Evolutionary conservation across 139 green algal species (phyloP).

Genomic region (Eudorina sp.): DNA sequence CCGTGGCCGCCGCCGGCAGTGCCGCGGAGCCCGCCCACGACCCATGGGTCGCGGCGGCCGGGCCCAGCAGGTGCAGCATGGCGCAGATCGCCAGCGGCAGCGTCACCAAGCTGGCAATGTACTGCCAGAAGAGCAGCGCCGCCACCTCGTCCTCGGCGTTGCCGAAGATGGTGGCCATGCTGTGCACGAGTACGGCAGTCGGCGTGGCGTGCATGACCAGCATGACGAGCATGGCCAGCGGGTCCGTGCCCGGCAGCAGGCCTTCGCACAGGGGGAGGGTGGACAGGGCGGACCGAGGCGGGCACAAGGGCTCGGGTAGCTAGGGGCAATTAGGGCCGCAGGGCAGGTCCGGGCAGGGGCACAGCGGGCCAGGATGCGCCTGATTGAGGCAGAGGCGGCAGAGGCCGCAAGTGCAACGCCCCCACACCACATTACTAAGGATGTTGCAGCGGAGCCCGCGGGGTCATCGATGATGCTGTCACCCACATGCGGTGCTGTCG

Average conservation of each 20-base stretch:
- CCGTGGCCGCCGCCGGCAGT: conserved; percentile 12
- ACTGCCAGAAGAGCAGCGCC: conserved; percentile 64
- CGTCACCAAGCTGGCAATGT: conserved; percentile 43
- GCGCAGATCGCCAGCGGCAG: conserved; percentile 51
- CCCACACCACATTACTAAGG: no score
- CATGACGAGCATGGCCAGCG: conserved; percentile 61
- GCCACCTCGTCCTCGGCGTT: conserved; percentile 54
- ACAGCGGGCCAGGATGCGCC: no score
- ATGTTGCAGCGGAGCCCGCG: no score
- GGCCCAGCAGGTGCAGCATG: conserved; percentile 45
- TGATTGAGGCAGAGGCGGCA: no score
- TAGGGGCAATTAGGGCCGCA: no score
- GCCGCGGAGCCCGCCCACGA: background rate
- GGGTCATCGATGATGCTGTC: no score
- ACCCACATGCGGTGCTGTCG: no score
- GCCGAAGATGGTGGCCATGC: conserved; percentile 54
- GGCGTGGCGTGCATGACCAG: conserved; percentile 53
- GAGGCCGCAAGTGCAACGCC: no score
- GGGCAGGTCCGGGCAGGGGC: no score
- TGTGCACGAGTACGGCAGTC: conserved; percentile 67
- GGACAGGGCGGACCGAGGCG: no score
- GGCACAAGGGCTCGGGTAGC: no score
- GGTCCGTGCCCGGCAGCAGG: conserved; percentile 24
- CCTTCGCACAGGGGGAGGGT: background rate
- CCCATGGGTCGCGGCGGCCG: background rate